Percentiles rank a stretch among this genome's conserved stretches.
Evolutionary conservation across 1,284 basidiomycete species (phyloP).

Genomic region (Malassezia slooffiae): DNA sequence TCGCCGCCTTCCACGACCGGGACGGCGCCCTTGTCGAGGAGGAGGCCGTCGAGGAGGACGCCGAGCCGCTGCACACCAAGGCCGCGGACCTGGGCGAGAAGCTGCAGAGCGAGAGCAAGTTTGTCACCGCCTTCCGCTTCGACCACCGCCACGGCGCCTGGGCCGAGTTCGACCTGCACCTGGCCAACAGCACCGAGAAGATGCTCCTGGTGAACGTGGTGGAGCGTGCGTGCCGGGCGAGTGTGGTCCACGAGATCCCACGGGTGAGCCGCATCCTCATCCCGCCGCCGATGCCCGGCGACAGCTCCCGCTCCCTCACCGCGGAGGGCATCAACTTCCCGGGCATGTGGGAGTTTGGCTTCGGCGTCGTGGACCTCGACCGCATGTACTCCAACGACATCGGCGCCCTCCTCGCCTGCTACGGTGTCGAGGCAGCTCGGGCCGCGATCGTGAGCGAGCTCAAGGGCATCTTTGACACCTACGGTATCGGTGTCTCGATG

Average conservation of each 20-base stretch:
- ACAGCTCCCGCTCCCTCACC: slow-evolving; percentile 25
- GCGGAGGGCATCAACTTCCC: slow-evolving; percentile 58
- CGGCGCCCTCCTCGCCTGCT: slow-evolving; percentile 77
- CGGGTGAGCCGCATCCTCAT: slow-evolving; percentile 35
- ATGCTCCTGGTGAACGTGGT: slow-evolving; percentile 45
- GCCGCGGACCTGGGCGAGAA: slow-evolving; percentile 48
- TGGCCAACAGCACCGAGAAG: slow-evolving; percentile 36
- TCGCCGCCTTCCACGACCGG: slow-evolving; percentile 54
- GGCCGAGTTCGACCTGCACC: slow-evolving; percentile 41
- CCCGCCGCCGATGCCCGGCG: slow-evolving; percentile 32
- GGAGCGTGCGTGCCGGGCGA: slow-evolving; percentile 38
- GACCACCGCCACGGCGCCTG: slow-evolving; percentile 52
- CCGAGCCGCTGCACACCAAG: slow-evolving; percentile 29
- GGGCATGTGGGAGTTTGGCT: slow-evolving; percentile 79
- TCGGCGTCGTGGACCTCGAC: slow-evolving; percentile 68
- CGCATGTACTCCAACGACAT: slow-evolving; percentile 90
- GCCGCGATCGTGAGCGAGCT: slow-evolving; percentile 59
- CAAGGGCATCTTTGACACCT: slow-evolving; percentile 77
- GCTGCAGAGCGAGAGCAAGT: slow-evolving; percentile 52
- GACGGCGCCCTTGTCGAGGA: slow-evolving; percentile 17
- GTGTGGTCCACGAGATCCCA: slow-evolving; percentile 44
- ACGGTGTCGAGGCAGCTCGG: slow-evolving; percentile 53
- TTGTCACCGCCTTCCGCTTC: slow-evolving; percentile 62
- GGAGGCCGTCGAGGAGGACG: slow-evolving; percentile 23
- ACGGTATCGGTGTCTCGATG: slow-evolving; percentile 90